phyloP scores from a whole-genome alignment of 2,329 filamentous ascomycete genomes.

The Zalaria sp. region DNA sequence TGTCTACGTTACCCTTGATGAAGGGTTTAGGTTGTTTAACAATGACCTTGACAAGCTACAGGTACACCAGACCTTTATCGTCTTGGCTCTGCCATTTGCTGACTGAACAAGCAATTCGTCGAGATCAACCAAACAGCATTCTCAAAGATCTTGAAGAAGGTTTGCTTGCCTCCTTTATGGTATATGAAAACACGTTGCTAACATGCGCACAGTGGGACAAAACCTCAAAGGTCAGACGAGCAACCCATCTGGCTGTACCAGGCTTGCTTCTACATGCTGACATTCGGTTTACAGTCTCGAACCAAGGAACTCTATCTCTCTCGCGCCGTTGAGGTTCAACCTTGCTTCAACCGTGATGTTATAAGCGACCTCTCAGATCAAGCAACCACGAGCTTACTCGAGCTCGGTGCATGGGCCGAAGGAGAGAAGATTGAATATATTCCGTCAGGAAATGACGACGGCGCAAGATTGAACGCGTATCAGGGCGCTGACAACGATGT shows the following conservation, averaged over 20 bases:
- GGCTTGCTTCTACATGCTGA: conserved; percentile 8
- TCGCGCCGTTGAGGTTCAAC: conserved; percentile 89
- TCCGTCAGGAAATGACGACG: conserved; percentile 15
- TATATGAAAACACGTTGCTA: conserved; percentile 17
- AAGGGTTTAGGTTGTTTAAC: conserved; percentile 94
- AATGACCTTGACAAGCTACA: conserved; percentile 91
- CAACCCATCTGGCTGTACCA: not conserved
- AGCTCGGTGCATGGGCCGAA: conserved; percentile 92
- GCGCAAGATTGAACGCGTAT: not conserved
- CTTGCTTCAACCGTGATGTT: conserved; percentile 94
- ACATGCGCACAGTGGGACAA: conserved; percentile 68
- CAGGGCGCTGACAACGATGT: conserved; percentile 56
- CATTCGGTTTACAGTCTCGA: conserved; percentile 48
- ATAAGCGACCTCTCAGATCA: conserved; percentile 95
- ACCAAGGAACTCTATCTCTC: conserved; percentile 97
- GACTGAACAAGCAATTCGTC: conserved; percentile 63
- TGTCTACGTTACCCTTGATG: conserved; percentile 86
- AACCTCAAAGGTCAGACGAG: conserved; percentile 63
- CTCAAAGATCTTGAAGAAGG: conserved; percentile 96
- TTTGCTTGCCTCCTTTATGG: conserved; percentile 18
- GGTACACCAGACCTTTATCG: conserved; percentile 22
- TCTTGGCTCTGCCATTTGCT: not conserved
- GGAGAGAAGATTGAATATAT: conserved; percentile 74
- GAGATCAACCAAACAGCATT: conserved; percentile 97
- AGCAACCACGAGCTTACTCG: conserved; percentile 88